A percentile compares a stretch with the other conserved stretches of the same genome.
phyloP scores from a whole-genome alignment of 306 rosid genomes.

The Trifolium subterraneum region DNA sequence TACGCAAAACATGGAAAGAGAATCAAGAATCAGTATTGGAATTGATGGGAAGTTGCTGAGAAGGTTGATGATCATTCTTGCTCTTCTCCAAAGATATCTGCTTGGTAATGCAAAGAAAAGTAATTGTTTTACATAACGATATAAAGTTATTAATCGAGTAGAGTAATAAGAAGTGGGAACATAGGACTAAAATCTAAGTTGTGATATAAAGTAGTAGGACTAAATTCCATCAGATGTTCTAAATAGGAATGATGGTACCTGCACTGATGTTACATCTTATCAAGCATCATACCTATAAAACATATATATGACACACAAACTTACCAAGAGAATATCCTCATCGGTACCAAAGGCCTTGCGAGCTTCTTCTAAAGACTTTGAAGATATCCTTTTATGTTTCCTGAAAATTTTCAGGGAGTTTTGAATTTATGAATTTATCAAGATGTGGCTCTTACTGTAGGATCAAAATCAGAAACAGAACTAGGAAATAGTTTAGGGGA shows the following conservation, averaged over 20 bases:
- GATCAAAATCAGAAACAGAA: constrained; percentile 33
- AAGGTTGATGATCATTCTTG: constrained; percentile 49
- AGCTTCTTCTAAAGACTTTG: constrained; percentile 81
- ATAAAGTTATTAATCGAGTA: constrained; percentile 11
- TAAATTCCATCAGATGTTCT: constrained; percentile 29
- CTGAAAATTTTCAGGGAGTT: constrained; percentile 53
- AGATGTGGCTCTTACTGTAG: constrained; percentile 14
- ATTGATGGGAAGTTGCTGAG: constrained; percentile 40
- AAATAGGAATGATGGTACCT: constrained; percentile 14
- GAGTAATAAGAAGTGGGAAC: constrained; percentile 16
- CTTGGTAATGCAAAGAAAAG: constrained; percentile 39
- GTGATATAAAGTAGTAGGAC: constrained; percentile 15
- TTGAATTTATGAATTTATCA: constrained; percentile 21
- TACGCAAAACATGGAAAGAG: constrained; percentile 39
- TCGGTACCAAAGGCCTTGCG: constrained; percentile 96
- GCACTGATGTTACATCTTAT: background rate
- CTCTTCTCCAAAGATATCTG: constrained; percentile 83
- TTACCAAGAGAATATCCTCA: constrained; percentile 95
- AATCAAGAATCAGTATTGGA: constrained; percentile 50
- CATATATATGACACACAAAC: constrained; percentile 13
- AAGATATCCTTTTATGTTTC: constrained; percentile 74
- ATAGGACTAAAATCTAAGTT: constrained; percentile 4
- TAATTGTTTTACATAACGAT: constrained; percentile 21
- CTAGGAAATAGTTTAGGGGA: background rate
- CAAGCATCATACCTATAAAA: background rate